Conservation (phyloP, 768 basidiomycete genomes). For the Leccinum olivaceopallidum region DNA sequence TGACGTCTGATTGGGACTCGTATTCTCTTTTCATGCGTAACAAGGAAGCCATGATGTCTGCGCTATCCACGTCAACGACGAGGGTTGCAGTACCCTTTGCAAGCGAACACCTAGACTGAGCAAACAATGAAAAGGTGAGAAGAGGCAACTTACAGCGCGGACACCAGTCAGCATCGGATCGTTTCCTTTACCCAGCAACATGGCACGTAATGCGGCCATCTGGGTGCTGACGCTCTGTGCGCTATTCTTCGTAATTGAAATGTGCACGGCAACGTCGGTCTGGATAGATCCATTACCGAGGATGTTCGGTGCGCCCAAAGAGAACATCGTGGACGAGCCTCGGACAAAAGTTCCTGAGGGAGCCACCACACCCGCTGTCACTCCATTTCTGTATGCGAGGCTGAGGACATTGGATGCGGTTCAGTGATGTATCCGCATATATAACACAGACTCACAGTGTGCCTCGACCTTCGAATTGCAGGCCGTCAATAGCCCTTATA, state of each 20-base stretch:
- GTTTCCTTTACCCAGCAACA: conserved; percentile 58
- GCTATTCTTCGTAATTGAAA: conserved; percentile 45
- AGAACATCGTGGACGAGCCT: conserved; percentile 64
- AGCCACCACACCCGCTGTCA: conserved; percentile 60
- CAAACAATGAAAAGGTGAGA: neutral
- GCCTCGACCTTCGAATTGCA: conserved; percentile 18
- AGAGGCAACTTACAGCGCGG: conserved; percentile 11
- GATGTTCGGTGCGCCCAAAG: conserved; percentile 44
- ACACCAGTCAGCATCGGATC: conserved; percentile 25
- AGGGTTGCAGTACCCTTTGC: conserved; percentile 61
- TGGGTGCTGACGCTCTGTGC: conserved; percentile 63
- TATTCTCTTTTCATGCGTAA: conserved; percentile 69
- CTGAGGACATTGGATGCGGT: conserved; percentile 34
- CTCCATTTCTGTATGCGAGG: conserved; percentile 65
- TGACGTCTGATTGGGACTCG: conserved; percentile 54
- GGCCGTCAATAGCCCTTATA: conserved; percentile 45
- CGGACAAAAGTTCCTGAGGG: conserved; percentile 50
- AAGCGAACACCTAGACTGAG: neutral
- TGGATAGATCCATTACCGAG: conserved; percentile 33
- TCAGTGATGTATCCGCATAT: neutral
- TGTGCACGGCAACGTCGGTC: conserved; percentile 61
- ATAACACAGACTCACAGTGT: conserved; percentile 21
- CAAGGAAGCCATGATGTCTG: conserved; percentile 73
- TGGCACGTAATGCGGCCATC: conserved; percentile 59
- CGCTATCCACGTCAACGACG: conserved; percentile 65